These are phyloP conservation scores for Blumeria graminis DNA, from an alignment of 2,329 filamentous ascomycete species.

Conservation along the genomic window DNA sequence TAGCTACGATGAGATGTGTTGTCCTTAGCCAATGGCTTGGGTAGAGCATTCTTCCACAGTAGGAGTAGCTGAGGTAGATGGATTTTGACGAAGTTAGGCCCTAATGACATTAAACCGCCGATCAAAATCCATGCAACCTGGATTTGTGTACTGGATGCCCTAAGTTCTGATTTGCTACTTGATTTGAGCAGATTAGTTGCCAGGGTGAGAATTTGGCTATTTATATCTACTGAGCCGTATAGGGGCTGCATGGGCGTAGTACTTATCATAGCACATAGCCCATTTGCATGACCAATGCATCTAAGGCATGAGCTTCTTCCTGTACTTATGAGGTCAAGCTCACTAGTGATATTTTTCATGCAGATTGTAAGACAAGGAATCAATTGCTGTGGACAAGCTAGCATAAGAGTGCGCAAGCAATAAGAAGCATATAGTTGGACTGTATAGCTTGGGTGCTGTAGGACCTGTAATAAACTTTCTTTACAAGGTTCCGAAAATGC, in stretches of 20 bases:
- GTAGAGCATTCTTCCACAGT: constrained; percentile 90
- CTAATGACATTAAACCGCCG: constrained; percentile 84
- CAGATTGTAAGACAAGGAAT: constrained; percentile 80
- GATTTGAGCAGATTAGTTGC: constrained; percentile 82
- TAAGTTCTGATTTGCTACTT: constrained; percentile 71
- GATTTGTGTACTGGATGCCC: constrained; percentile 80
- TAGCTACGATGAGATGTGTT: constrained; percentile 64
- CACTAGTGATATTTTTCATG: constrained; percentile 81
- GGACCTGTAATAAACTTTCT: constrained; percentile 67
- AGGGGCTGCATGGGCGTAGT: constrained; percentile 71
- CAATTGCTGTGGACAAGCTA: constrained; percentile 80
- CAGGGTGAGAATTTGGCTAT: constrained; percentile 73
- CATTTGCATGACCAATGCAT: constrained; percentile 80
- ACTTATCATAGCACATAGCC: constrained; percentile 71
- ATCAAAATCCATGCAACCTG: constrained; percentile 97
- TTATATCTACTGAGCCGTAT: constrained; percentile 87
- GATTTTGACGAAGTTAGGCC: constrained; percentile 96
- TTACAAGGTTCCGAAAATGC: constrained; percentile 60
- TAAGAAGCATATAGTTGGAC: constrained; percentile 78
- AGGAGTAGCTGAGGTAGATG: constrained; percentile 83
- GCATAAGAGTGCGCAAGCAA: constrained; percentile 65
- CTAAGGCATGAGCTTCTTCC: constrained; percentile 57
- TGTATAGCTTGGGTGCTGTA: constrained; percentile 88
- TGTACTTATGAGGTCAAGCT: constrained; percentile 52
- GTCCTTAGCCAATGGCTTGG: constrained; percentile 81